Evolutionary conservation across 1,284 basidiomycete genomes (phyloP).

Genomic region (Ceratobasidium sp.): DNA sequence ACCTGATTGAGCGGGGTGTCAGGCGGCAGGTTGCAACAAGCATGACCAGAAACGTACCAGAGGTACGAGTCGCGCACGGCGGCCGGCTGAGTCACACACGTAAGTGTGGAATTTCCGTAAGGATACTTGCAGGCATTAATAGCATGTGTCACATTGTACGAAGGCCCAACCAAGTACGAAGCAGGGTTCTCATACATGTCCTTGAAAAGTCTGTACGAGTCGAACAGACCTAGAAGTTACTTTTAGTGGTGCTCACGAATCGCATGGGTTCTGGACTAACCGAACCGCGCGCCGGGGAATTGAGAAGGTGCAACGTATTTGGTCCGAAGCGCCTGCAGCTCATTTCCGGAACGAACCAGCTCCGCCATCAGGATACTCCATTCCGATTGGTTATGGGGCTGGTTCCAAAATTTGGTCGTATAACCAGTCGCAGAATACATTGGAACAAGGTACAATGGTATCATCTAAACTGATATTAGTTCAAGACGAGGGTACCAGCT

Average conservation of each 20-base stretch:
- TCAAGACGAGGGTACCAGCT: no score
- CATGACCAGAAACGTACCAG: conserved; percentile 31
- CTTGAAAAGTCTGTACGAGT: conserved; percentile 60
- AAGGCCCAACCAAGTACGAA: conserved; percentile 68
- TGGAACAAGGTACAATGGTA: conserved; percentile 54
- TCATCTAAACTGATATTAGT: conserved; percentile 51
- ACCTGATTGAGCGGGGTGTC: neutral
- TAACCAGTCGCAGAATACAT: conserved; percentile 57
- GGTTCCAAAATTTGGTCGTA: conserved; percentile 56
- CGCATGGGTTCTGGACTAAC: conserved; percentile 52
- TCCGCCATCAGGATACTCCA: conserved; percentile 59
- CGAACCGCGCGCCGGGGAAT: conserved; percentile 56
- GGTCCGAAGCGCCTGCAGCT: conserved; percentile 55
- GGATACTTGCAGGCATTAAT: conserved; percentile 55
- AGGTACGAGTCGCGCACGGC: conserved; percentile 35
- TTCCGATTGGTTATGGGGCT: conserved; percentile 55
- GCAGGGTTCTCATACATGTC: conserved; percentile 64
- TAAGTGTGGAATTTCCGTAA: conserved; percentile 55
- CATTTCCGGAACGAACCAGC: conserved; percentile 56
- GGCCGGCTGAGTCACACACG: conserved; percentile 29
- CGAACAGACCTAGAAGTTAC: conserved; percentile 53
- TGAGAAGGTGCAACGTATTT: conserved; percentile 52
- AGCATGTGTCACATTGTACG: conserved; percentile 66
- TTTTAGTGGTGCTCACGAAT: conserved; percentile 54
- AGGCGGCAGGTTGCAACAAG: neutral